These are phyloP conservation scores for Pseudonitzschia multiseries DNA, from an alignment of 108 stramenopile species.

Conservation along the genomic window DNA sequence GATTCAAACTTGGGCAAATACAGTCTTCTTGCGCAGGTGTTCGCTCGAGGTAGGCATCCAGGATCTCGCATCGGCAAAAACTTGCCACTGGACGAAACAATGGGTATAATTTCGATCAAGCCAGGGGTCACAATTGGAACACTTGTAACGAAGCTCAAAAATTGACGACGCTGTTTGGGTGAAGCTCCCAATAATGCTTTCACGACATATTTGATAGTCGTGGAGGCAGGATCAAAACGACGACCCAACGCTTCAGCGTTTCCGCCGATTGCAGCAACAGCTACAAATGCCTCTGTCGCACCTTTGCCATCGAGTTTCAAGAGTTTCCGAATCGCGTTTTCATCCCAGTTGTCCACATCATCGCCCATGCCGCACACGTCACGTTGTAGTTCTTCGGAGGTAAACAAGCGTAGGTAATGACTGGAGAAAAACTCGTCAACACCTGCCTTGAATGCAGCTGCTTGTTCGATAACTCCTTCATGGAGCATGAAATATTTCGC, in stretches of 20 bases:
- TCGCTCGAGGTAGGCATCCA: slow-evolving; percentile 46
- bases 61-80: slow-evolving; percentile 51
- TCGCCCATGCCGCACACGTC: slow-evolving; percentile 54
- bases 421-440: slow-evolving; percentile 49
- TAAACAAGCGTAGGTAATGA: slow-evolving; percentile 40
- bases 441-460: slow-evolving; percentile 39
- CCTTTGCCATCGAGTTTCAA: slow-evolving; percentile 57
- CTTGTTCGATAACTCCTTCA: slow-evolving; percentile 52
- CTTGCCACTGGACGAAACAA: slow-evolving; percentile 44
- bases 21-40: slow-evolving; percentile 50
- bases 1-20: slow-evolving; percentile 54
- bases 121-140: slow-evolving; percentile 62
- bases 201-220: slow-evolving; percentile 45
- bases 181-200: slow-evolving; percentile 46
- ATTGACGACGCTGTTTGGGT: slow-evolving; percentile 44
- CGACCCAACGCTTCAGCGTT: slow-evolving; percentile 45
- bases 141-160: slow-evolving; percentile 53
- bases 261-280: slow-evolving; percentile 59
- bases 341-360: slow-evolving; percentile 53
- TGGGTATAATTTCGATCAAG: slow-evolving; percentile 47
- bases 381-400: slow-evolving; percentile 46
- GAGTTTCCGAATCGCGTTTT: slow-evolving; percentile 33
- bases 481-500: slow-evolving; percentile 44
- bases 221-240: slow-evolving; percentile 46
- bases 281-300: slow-evolving; percentile 52